A percentile compares a stretch with the other conserved stretches of the same genome.
These are phyloP conservation scores for Eucalyptus victrix DNA, from an alignment of 345 rosid species.

Conservation along the genomic window DNA sequence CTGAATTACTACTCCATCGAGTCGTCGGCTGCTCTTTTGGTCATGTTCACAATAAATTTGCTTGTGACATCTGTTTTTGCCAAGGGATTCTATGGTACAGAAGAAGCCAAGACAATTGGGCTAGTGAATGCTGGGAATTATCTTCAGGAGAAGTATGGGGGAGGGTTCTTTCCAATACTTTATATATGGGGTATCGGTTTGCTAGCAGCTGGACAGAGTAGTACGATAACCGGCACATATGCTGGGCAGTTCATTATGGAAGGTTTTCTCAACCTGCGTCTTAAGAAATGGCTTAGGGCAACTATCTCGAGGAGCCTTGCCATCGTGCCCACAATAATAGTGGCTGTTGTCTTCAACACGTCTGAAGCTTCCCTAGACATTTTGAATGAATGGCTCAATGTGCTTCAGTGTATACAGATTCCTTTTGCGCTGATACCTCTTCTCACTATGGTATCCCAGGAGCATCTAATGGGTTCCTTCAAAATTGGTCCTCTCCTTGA, in stretches of 20 bases:
- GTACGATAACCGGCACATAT: conserved; percentile 93
- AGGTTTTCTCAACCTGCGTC: conserved; percentile 70
- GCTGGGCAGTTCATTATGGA: conserved; percentile 99
- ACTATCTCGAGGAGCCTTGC: conserved; percentile 84
- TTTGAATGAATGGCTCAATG: conserved; percentile 94
- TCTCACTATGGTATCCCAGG: conserved; percentile 77
- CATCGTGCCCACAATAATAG: conserved; percentile 78
- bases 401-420: conserved; percentile 91
- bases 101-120: conserved; percentile 66
- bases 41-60: conserved; percentile 75
- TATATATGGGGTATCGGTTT: conserved; percentile 96
- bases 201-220: conserved; percentile 93
- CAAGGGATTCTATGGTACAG: conserved; percentile 70
- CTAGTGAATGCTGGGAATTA: conserved; percentile 81
- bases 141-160: conserved; percentile 79
- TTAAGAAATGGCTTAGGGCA: conserved; percentile 90
- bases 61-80: conserved; percentile 90
- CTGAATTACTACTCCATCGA: conserved; percentile 80
- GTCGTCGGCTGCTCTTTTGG: conserved; percentile 62
- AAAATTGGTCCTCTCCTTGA: conserved; percentile 60
- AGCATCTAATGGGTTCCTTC: conserved; percentile 77
- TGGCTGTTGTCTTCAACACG: conserved; percentile 61
- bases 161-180: conserved; percentile 75
- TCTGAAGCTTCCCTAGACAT: conserved; percentile 79
- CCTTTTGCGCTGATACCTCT: conserved; percentile 94